Evolutionary conservation across 768 basidiomycete species (phyloP).

Genomic region (Lactifluus subvellereus): DNA sequence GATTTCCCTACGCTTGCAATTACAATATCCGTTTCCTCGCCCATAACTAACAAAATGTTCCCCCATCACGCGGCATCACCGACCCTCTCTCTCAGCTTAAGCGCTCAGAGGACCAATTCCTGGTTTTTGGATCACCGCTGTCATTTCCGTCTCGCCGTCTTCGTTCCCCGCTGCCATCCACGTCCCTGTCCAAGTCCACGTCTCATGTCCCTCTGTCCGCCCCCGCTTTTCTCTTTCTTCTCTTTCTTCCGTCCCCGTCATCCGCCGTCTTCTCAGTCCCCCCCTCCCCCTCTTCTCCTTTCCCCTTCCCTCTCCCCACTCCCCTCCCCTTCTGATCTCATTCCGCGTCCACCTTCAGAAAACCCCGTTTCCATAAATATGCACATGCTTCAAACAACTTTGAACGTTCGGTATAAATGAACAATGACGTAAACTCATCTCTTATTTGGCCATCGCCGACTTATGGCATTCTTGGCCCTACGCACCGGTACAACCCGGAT

Average conservation of each 20-base stretch:
- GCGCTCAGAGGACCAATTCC: neutral
- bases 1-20: neutral
- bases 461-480: conserved; percentile 13
- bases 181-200: neutral
- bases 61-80: neutral
- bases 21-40: neutral
- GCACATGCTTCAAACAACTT: neutral
- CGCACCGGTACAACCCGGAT: neutral
- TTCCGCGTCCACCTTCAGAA: conserved; percentile 4
- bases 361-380: conserved; percentile 15
- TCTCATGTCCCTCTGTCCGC: conserved; percentile 3
- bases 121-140: neutral
- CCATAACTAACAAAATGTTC: neutral
- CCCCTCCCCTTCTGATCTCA: conserved; percentile 7
- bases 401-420: neutral
- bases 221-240: conserved; percentile 1
- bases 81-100: neutral
- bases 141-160: conserved; percentile 19
- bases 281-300: neutral
- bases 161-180: neutral
- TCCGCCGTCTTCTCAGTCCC: neutral
- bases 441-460: conserved; percentile 3
- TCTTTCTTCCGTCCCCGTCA: neutral
- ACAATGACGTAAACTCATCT: conserved; percentile 18
- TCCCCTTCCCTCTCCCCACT: neutral